These are phyloP conservation scores for Melampsora abietis-canadensis DNA, from an alignment of 1,284 basidiomycete genomes.

Conservation along the genomic window DNA sequence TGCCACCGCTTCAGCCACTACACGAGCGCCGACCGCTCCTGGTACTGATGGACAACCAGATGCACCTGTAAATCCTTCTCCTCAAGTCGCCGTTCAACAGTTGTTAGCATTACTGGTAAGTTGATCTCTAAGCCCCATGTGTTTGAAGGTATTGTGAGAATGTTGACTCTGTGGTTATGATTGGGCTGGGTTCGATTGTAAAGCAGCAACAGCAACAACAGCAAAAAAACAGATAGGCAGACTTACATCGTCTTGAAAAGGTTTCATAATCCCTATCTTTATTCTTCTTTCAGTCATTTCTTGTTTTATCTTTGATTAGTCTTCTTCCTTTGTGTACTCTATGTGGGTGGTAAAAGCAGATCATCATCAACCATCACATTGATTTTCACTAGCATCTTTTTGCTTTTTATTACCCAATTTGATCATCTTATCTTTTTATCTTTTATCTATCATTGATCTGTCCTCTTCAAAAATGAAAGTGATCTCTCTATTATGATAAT, in stretches of 20 bases:
- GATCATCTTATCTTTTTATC: too few species aligned
- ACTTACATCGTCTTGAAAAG: constrained; percentile 1
- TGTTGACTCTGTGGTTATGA: background rate
- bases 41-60: too few species aligned
- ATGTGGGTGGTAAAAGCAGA: too few species aligned
- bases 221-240: background rate
- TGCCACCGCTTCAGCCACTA: background rate
- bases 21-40: background rate
- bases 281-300: background rate
- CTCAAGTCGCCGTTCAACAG: constrained; percentile 35
- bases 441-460: too few species aligned
- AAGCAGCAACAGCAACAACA: background rate
- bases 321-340: too few species aligned
- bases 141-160: background rate
- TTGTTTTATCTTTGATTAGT: too few species aligned
- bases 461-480: too few species aligned
- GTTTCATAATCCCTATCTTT: background rate
- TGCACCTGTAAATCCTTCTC: background rate
- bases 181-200: background rate
- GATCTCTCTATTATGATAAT: too few species aligned
- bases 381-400: too few species aligned
- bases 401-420: too few species aligned
- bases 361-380: too few species aligned
- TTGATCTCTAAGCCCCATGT: background rate
- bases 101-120: constrained; percentile 30